Evolutionary conservation across 1,284 basidiomycete genomes (phyloP).

Genomic region (Mrakiaceae sp.): DNA sequence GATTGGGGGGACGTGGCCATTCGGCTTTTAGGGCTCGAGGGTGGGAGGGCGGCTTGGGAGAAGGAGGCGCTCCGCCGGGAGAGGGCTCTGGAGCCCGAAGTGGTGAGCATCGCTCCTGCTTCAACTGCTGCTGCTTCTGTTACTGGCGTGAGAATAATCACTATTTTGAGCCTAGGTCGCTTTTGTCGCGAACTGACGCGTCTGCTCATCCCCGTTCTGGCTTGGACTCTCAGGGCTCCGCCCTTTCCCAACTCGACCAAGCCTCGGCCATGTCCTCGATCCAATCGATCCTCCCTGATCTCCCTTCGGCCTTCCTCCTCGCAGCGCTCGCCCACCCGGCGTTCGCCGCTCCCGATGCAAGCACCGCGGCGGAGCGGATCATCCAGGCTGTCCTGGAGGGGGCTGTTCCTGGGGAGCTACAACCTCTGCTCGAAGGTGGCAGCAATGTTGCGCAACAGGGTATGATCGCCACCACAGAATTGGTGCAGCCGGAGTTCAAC

Average conservation of each 20-base stretch:
- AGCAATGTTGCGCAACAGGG: too few species aligned
- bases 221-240: neutral
- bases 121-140: neutral
- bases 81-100: neutral
- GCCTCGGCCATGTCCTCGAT: neutral
- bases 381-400: conserved; percentile 3
- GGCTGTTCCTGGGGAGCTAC: neutral
- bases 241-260: too few species aligned
- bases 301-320: neutral
- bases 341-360: neutral
- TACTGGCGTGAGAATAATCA: neutral
- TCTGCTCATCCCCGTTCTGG: neutral
- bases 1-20: conserved; percentile 1
- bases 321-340: neutral
- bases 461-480: too few species aligned
- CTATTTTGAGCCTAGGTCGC: neutral
- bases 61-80: neutral
- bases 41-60: neutral
- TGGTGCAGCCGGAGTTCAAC: too few species aligned
- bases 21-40: neutral
- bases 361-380: neutral
- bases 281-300: conserved; percentile 1
- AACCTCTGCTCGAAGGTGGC: neutral
- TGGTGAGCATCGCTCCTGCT: neutral
- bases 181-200: neutral